These are phyloP conservation scores for Usnea hakonensis DNA, from an alignment of 495 filamentous ascomycete species.

Conservation along the genomic window DNA sequence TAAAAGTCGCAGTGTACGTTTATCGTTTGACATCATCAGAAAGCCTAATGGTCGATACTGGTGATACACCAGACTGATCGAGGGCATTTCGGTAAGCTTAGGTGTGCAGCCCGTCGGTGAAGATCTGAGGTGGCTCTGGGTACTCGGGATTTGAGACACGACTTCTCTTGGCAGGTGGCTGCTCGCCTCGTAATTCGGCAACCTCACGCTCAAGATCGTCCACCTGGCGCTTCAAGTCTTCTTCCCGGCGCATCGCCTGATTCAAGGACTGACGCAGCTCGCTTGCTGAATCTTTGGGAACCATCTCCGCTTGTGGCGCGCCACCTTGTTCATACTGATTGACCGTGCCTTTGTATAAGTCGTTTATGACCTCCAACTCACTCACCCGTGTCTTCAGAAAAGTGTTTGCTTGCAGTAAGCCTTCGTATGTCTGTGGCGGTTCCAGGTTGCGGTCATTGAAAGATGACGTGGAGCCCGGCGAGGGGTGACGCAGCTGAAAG, in stretches of 20 bases:
- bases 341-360: constrained; percentile 82
- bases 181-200: constrained; percentile 32
- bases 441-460: constrained; percentile 69
- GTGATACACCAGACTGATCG: background rate
- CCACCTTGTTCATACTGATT: constrained; percentile 78
- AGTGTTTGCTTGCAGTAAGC: constrained; percentile 66
- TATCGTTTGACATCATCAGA: constrained; percentile 1
- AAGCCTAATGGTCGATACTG: background rate
- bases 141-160: constrained; percentile 41
- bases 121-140: constrained; percentile 23
- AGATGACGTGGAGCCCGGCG: constrained; percentile 60
- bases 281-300: constrained; percentile 49
- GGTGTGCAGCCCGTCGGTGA: constrained; percentile 7
- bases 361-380: constrained; percentile 94
- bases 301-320: constrained; percentile 52
- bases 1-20: background rate
- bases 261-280: constrained; percentile 62
- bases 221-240: constrained; percentile 72
- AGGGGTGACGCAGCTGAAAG: constrained; percentile 51
- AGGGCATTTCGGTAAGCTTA: background rate
- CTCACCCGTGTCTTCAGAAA: constrained; percentile 81
- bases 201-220: constrained; percentile 69
- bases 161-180: constrained; percentile 42
- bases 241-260: constrained; percentile 66
- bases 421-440: constrained; percentile 70